Base-by-base conservation (phyloP, 208 protist genomes). In the Trypanosoma cruzi region DNA sequence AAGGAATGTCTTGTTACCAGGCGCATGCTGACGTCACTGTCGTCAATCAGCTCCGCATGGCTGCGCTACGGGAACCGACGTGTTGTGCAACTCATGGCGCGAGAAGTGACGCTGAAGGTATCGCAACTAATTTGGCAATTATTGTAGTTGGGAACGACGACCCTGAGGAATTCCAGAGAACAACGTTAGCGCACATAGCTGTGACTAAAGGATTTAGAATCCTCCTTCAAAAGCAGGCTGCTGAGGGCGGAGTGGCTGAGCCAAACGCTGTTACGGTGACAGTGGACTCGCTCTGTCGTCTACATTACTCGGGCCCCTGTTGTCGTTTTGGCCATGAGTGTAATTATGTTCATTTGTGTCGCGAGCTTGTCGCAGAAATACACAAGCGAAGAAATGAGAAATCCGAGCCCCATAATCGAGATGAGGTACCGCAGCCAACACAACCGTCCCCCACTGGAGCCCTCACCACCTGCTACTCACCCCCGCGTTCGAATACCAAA, bases 291-390 rank as follows among this genome's bases (percentile, higher is more conserved):
- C 78, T 95, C 22, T 95, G 90, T 58, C 85, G 85, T 4, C 79
- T 91, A 24, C 90, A 96, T 74, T 75, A 69, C 24, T 82, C 85
- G 1, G 48, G 64, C 31, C 76, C 75, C 55, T 93, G 90, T 71
- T 95, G 90, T 64, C 86, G 90, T 34, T 95, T 93, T 55, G 85
- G 81, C 42, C 69, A 73, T n/a, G 81, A 91, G 31, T 95, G 90
- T 75, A 90, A 87, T 42, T 95, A 93, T 68, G 79, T 95, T 32
- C 90, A 95, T 76, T 16, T 95, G 26, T 95, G 90, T 62, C 78
- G 84, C n/a, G 56, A 69, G 24, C 10, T 64, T 32, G 48, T 61
- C 31, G 28, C 26, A 0, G 4, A 75, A 53, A 28, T 50, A 52
- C 59, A 53, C 11, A 26, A 37, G 31, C n/a, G 20, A 26, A 24